phyloP scores from a whole-genome alignment of 2,329 filamentous ascomycete species.

The Fusarium sp. region DNA sequence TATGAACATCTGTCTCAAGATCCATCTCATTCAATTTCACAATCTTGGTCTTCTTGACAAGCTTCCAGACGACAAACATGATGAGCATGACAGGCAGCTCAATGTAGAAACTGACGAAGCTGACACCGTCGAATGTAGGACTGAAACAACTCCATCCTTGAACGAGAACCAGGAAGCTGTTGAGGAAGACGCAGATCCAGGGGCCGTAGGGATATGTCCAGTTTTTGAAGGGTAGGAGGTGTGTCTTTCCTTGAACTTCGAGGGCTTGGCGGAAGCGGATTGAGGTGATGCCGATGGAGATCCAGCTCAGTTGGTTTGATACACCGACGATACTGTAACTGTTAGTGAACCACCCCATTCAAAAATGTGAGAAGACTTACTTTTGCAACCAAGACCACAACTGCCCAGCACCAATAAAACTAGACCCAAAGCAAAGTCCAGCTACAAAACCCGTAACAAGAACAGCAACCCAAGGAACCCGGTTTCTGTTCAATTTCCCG shows the following conservation, averaged over 20 bases:
- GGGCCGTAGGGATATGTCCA: constrained; percentile 74
- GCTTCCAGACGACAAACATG: constrained; percentile 77
- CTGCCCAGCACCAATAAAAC: constrained; percentile 72
- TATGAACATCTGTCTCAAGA: constrained; percentile 68
- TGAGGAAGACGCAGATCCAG: constrained; percentile 65
- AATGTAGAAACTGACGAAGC: constrained; percentile 73
- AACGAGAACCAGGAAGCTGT: constrained; percentile 68
- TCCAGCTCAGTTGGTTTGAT: constrained; percentile 74
- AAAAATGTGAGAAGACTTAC: constrained; percentile 48
- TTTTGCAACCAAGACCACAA: constrained; percentile 76
- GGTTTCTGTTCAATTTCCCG: constrained; percentile 50
- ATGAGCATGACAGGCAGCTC: constrained; percentile 70
- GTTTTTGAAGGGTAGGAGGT: constrained; percentile 71
- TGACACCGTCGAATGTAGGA: constrained; percentile 65
- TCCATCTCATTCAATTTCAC: constrained; percentile 69
- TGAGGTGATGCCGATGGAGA: constrained; percentile 71
- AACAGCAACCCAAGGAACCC: constrained; percentile 55
- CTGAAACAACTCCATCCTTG: constrained; percentile 74
- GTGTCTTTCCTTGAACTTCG: constrained; percentile 67
- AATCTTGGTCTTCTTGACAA: constrained; percentile 71
- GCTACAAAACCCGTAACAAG: constrained; percentile 66
- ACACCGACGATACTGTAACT: constrained; percentile 68
- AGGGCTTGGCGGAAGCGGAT: constrained; percentile 72
- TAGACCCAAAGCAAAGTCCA: constrained; percentile 71
- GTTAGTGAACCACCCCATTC: constrained; percentile 11